phyloP scores from a whole-genome alignment of 2,329 filamentous ascomycete genomes.

The Penicillium italicum region DNA sequence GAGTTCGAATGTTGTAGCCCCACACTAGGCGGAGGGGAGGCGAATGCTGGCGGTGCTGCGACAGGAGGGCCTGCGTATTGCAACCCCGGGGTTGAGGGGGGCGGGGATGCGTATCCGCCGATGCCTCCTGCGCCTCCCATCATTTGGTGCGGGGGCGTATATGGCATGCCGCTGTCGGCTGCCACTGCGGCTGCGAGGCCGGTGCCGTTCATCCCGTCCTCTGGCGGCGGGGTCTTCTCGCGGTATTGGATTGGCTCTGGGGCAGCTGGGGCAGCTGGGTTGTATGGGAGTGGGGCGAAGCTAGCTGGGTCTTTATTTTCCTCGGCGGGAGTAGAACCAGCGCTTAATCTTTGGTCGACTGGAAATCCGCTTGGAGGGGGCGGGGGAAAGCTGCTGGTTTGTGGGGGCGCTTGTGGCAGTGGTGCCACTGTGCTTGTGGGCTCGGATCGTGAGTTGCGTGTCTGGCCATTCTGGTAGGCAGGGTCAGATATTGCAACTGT shows the following conservation, averaged over 20 bases:
- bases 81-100: constrained; percentile 14
- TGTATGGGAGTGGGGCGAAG: constrained; percentile 58
- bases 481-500: constrained; percentile 57
- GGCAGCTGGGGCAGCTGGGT: constrained; percentile 62
- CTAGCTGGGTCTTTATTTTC: constrained; percentile 31
- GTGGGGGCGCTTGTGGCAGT: constrained; percentile 17
- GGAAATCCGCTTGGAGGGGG: constrained; percentile 26
- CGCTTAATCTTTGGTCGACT: constrained; percentile 13
- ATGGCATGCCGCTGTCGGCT: constrained; percentile 37
- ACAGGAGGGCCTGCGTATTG: constrained; percentile 23
- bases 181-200: constrained; percentile 43
- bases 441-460: constrained; percentile 37
- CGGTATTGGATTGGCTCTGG: constrained; percentile 62
- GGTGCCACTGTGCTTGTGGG: constrained; percentile 16
- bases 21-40: constrained; percentile 37
- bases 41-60: constrained; percentile 25
- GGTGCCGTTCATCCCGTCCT: constrained; percentile 51
- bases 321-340: constrained; percentile 15
- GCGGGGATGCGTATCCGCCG: constrained; percentile 23
- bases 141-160: constrained; percentile 29
- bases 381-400: constrained; percentile 24
- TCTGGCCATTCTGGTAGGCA: constrained; percentile 46
- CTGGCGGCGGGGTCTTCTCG: constrained; percentile 64
- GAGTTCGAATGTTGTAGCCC: constrained; percentile 28
- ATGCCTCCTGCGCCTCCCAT: constrained; percentile 12